These are phyloP conservation scores for Ogataea zsoltii DNA, from an alignment of 805 yeast species.

Conservation along the genomic window DNA sequence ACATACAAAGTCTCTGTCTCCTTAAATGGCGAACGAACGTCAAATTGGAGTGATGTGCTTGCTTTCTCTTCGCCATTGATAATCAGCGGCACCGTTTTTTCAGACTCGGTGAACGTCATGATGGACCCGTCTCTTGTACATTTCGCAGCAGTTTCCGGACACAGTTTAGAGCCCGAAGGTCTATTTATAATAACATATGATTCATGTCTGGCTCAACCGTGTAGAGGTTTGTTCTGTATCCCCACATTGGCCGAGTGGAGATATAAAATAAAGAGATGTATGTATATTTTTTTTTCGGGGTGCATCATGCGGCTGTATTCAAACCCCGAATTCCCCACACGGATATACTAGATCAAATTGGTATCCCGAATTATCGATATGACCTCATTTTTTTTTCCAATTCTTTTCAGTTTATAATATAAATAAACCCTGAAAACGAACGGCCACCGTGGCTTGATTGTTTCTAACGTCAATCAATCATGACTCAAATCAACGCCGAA, in stretches of 20 bases:
- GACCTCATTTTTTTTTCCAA: no score
- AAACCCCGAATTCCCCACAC: slow-evolving; percentile 4
- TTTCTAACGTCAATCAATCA: not conserved
- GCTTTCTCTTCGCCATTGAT: slow-evolving; percentile 1
- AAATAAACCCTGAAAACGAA: no score
- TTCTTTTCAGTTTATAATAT: no score
- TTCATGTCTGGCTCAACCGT: no score
- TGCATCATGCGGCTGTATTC: not conserved
- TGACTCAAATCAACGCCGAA: slow-evolving; percentile 1
- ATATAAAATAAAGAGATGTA: not conserved
- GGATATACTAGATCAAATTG: no score
- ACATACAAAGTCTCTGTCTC: not conserved
- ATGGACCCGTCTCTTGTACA: not conserved
- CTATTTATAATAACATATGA: no score
- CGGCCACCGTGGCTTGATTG: no score
- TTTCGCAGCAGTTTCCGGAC: not conserved
- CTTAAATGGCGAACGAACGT: slow-evolving; percentile 7
- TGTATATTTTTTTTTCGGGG: not conserved
- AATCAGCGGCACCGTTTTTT: slow-evolving; percentile 2
- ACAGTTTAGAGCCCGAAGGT: no score
- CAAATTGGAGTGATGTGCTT: not conserved
- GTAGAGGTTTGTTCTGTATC: not conserved
- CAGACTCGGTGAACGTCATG: not conserved
- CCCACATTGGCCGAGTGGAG: not conserved
- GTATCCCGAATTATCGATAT: no score